A percentile compares a stretch with the other conserved stretches of the same genome.
These are phyloP conservation scores for Trichophyton simii DNA, from an alignment of 2,329 filamentous ascomycete species.

Conservation along the genomic window DNA sequence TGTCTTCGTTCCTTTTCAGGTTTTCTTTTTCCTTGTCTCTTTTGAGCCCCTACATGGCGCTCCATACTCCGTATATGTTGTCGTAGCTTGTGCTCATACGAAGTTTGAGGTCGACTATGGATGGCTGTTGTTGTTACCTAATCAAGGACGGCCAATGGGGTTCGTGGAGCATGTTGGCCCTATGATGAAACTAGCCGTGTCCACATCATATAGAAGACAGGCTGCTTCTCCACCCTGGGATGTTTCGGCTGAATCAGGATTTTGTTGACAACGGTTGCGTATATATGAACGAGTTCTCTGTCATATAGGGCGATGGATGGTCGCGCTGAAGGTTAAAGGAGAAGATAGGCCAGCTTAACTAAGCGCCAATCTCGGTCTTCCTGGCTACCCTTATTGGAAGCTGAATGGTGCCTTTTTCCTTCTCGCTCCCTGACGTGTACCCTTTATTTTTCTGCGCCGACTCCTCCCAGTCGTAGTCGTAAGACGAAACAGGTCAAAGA, in stretches of 20 bases:
- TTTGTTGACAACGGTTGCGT: background rate
- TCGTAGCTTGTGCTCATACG: background rate
- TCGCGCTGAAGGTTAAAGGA: background rate
- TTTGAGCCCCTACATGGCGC: background rate
- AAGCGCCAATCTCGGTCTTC: background rate
- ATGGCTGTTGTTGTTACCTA: background rate
- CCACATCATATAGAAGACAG: background rate
- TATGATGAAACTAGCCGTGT: background rate
- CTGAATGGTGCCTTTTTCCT: background rate
- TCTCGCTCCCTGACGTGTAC: background rate
- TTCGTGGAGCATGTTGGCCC: background rate
- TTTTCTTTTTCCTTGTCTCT: background rate
- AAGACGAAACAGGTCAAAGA: background rate
- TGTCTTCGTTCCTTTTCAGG: no score
- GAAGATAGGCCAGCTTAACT: background rate
- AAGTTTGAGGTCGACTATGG: background rate
- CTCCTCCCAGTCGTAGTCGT: background rate
- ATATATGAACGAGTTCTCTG: background rate
- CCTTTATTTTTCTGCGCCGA: background rate
- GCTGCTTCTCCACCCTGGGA: background rate
- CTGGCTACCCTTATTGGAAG: background rate
- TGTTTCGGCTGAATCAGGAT: constrained; percentile 1
- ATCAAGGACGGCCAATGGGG: background rate
- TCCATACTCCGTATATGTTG: background rate
- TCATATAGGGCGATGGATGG: background rate